These are phyloP conservation scores for Clitoria ternatea DNA, from an alignment of 306 rosid genomes.

Conservation along the genomic window DNA sequence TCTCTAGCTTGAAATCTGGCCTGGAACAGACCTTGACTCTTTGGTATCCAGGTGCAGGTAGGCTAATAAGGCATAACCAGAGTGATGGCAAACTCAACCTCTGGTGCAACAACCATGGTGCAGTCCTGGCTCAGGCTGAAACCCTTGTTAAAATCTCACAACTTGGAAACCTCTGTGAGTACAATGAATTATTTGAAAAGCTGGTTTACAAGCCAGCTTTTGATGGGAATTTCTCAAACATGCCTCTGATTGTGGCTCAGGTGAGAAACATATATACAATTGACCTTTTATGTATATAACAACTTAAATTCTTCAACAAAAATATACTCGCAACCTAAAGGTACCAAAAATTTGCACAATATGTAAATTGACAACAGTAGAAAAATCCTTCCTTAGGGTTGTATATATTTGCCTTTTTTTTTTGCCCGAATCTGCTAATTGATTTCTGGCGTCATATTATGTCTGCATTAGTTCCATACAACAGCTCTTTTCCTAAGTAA, in stretches of 20 bases:
- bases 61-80: constrained; percentile 45
- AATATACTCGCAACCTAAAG: too few species aligned
- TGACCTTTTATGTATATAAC: too few species aligned
- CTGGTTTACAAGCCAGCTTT: constrained; percentile 57
- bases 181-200: constrained; percentile 50
- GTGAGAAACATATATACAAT: constrained; percentile 28
- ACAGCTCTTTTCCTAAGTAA: too few species aligned
- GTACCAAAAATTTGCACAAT: too few species aligned
- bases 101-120: constrained; percentile 71
- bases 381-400: too few species aligned
- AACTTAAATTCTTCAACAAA: too few species aligned
- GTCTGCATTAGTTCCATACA: too few species aligned
- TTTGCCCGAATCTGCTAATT: too few species aligned
- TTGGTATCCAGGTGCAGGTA: constrained; percentile 71
- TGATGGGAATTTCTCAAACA: constrained; percentile 50
- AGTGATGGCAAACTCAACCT: constrained; percentile 54
- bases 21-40: constrained; percentile 55
- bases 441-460: too few species aligned
- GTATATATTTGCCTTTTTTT: too few species aligned
- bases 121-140: constrained; percentile 47
- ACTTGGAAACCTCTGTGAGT: constrained; percentile 64
- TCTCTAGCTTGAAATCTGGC: constrained; percentile 47
- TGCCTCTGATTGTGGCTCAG: constrained; percentile 81
- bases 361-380: too few species aligned
- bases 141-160: constrained; percentile 39